Conservation (phyloP, 2,329 filamentous ascomycete genomes). For the Cadophora malorum region DNA sequence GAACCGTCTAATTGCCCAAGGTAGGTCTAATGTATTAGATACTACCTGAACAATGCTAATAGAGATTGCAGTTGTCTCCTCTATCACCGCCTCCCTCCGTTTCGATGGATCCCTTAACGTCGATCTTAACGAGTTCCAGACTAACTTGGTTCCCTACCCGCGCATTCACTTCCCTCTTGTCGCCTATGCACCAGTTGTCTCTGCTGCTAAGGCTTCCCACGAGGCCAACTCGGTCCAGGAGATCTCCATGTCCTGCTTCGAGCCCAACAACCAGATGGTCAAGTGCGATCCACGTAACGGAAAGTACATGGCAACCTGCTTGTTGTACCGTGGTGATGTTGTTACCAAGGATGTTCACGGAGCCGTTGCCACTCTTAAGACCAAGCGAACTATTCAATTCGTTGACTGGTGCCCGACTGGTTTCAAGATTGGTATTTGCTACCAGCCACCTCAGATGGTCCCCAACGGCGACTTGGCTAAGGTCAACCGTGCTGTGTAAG, state of each 20-base stretch:
- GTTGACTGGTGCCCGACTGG: slow-evolving; percentile 99
- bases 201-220: slow-evolving; percentile 92
- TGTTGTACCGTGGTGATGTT: slow-evolving; percentile 98
- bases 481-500: slow-evolving; percentile 97
- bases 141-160: slow-evolving; percentile 97
- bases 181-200: slow-evolving; percentile 93
- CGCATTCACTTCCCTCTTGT: slow-evolving; percentile 99
- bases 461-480: slow-evolving; percentile 97
- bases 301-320: slow-evolving; percentile 99
- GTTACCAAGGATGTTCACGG: slow-evolving; percentile 94
- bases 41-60: slow-evolving; percentile 3
- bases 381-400: slow-evolving; percentile 98
- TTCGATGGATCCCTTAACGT: slow-evolving; percentile 99
- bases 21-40: slow-evolving; percentile 53
- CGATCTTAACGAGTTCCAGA: slow-evolving; percentile 99
- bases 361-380: slow-evolving; percentile 96
- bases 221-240: slow-evolving; percentile 98
- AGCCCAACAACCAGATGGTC: slow-evolving; percentile 99
- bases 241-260: slow-evolving; percentile 99
- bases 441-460: slow-evolving; percentile 94
- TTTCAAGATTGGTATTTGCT: slow-evolving; percentile 99
- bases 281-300: slow-evolving; percentile 98
- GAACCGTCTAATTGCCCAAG: slow-evolving; percentile 97
- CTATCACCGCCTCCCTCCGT: slow-evolving; percentile 96
- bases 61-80: slow-evolving; percentile 79